Conservation (phyloP, 129 eudicot genomes). For the Pittosporum tobira region DNA sequence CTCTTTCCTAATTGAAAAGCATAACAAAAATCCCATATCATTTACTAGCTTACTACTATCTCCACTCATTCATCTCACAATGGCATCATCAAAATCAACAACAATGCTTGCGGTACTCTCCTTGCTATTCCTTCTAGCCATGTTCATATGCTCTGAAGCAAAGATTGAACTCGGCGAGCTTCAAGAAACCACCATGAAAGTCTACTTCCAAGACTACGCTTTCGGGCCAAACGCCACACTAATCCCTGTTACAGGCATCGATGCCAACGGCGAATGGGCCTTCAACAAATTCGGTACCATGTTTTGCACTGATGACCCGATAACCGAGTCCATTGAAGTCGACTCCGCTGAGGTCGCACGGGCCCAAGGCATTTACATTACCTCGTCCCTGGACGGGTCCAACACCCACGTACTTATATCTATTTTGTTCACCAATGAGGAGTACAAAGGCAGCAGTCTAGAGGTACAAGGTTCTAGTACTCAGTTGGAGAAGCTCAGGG, state of each 20-base stretch:
- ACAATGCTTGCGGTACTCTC: no score
- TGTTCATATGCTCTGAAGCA: background rate
- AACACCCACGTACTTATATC: slow-evolving; percentile 1
- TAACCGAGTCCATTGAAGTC: slow-evolving; percentile 12
- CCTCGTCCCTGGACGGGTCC: slow-evolving; percentile 17
- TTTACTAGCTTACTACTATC: no score
- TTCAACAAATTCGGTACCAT: slow-evolving; percentile 20
- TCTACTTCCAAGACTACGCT: no score
- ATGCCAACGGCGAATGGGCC: no score
- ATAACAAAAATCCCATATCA: no score
- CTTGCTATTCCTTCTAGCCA: background rate
- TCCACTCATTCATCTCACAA: no score
- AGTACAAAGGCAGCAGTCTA: slow-evolving; percentile 16
- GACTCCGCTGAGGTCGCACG: slow-evolving; percentile 2
- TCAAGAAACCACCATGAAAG: slow-evolving; percentile 16
- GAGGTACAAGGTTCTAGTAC: slow-evolving; percentile 13
- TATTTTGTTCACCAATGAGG: background rate
- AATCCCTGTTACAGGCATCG: no score
- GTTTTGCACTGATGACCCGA: slow-evolving; percentile 16
- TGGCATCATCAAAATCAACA: no score
- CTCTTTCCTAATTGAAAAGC: no score
- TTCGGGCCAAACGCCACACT: no score
- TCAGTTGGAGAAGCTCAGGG: slow-evolving; percentile 12
- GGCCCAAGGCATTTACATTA: slow-evolving; percentile 18
- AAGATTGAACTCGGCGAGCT: slow-evolving; percentile 12